phyloP scores from a whole-genome alignment of 176 grass and related monocot genomes.

The Lolium multiflorum region DNA sequence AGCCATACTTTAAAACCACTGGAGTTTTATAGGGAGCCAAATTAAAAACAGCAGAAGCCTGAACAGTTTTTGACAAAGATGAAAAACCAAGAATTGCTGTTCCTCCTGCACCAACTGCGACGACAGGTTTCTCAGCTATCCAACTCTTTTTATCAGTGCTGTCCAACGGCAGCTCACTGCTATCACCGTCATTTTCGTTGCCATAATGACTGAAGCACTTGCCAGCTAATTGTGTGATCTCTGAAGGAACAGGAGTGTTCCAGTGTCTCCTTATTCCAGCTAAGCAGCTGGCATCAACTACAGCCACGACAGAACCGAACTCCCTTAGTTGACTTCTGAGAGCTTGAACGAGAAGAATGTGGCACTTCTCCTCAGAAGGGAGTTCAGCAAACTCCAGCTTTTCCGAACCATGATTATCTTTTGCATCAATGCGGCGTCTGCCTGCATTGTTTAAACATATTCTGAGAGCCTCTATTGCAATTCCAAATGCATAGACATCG shows the following conservation, averaged over 20 bases:
- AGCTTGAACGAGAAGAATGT: constrained; percentile 83
- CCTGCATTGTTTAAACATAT: constrained; percentile 77
- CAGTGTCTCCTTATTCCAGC: constrained; percentile 84
- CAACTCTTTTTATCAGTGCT: constrained; percentile 56
- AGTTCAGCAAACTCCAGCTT: constrained; percentile 69
- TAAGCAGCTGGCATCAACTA: constrained; percentile 78
- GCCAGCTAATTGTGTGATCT: constrained; percentile 61
- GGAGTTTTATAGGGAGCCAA: constrained; percentile 76
- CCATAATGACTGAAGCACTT: constrained; percentile 58
- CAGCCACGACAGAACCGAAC: constrained; percentile 75
- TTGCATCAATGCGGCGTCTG: constrained; percentile 50
- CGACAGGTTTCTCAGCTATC: constrained; percentile 75
- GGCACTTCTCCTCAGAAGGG: constrained; percentile 74
- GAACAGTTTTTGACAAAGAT: constrained; percentile 78
- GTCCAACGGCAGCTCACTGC: constrained; percentile 42
- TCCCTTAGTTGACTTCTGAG: constrained; percentile 72
- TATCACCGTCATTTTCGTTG: constrained; percentile 42
- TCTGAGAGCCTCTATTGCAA: constrained; percentile 86
- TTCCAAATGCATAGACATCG: constrained; percentile 78
- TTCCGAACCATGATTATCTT: constrained; percentile 27
- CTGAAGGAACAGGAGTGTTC: constrained; percentile 67
- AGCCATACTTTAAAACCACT: constrained; percentile 58
- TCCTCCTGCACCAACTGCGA: constrained; percentile 88
- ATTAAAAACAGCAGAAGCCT: constrained; percentile 81
- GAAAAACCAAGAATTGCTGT: constrained; percentile 77